Percentiles rank a stretch among this genome's conserved stretches.
These are phyloP conservation scores for barrel medic (Medicago truncatula) DNA, from an alignment of 306 rosid species.

Conservation along the genomic window MtrunA17r5.0-ANR NC_053044.1:51313001-51313500, in stretches of 20 bases:
- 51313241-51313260: constrained; percentile 2
- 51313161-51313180: constrained; percentile 35
- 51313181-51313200: constrained; percentile 31
- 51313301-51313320: too few species aligned
- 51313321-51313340: too few species aligned
- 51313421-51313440: too few species aligned
- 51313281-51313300: too few species aligned
- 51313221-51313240: neutral
- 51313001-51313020: too few species aligned
- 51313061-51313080: neutral
- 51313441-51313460: too few species aligned
- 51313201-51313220: neutral
- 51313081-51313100: neutral
- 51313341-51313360: too few species aligned
- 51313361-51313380: too few species aligned
- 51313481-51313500: too few species aligned
- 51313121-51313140: constrained; percentile 7
- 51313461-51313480: too few species aligned
- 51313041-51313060: constrained; percentile 14
- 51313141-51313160: neutral
- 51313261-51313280: neutral
- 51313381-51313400: too few species aligned
- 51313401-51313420: too few species aligned
- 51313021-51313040: neutral
- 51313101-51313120: neutral